Conservation (phyloP, 768 basidiomycete genomes). For the Imleria badia region DNA sequence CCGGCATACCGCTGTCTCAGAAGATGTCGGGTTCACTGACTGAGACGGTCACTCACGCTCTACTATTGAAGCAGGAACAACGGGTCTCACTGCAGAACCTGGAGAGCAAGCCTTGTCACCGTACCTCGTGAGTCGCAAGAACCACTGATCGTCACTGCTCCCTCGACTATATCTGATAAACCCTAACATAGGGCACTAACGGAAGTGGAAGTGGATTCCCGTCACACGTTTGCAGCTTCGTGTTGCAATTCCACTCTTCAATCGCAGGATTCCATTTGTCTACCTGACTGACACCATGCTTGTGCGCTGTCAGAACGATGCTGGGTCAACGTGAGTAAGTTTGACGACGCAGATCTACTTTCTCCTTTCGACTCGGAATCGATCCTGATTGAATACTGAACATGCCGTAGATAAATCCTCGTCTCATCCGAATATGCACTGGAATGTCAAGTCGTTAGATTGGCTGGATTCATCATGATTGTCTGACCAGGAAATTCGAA, state of each 20-base stretch:
- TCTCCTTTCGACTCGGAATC: background rate
- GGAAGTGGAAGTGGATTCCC: constrained; percentile 75
- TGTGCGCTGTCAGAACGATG: constrained; percentile 55
- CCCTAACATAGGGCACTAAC: constrained; percentile 28
- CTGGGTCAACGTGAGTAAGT: constrained; percentile 70
- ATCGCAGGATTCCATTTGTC: constrained; percentile 26
- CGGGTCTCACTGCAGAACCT: constrained; percentile 78
- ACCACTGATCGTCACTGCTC: background rate
- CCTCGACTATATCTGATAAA: background rate
- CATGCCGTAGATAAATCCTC: constrained; percentile 52
- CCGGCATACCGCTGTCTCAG: no score
- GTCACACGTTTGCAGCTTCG: constrained; percentile 54
- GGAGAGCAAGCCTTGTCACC: constrained; percentile 71
- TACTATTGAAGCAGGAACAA: constrained; percentile 73
- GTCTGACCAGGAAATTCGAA: constrained; percentile 25
- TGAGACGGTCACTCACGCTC: constrained; percentile 55
- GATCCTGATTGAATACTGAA: background rate
- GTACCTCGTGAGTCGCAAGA: constrained; percentile 49
- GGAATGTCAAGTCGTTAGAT: constrained; percentile 54
- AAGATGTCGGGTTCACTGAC: no score
- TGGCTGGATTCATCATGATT: constrained; percentile 68
- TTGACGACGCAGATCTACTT: background rate
- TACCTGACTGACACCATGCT: constrained; percentile 70
- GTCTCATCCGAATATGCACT: constrained; percentile 44
- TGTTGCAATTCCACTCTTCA: background rate